Evolutionary conservation across 2,329 filamentous ascomycete genomes (phyloP).

Genomic region (Trichoderma sp.): DNA sequence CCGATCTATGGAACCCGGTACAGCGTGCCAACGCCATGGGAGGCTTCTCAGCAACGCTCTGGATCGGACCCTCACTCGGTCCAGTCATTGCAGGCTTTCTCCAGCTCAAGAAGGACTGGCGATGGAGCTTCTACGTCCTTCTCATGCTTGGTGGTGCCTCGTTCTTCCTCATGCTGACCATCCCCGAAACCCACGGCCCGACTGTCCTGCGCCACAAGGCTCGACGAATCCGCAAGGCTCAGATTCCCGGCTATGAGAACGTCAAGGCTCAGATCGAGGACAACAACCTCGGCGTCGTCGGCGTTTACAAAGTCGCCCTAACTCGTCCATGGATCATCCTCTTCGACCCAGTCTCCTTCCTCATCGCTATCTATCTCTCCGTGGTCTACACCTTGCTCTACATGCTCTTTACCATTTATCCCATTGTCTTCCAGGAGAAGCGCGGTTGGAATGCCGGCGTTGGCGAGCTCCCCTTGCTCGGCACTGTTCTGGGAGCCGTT

Average conservation of each 20-base stretch:
- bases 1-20: constrained; percentile 55
- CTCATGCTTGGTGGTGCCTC: constrained; percentile 47
- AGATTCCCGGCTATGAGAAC: constrained; percentile 54
- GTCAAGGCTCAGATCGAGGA: constrained; percentile 53
- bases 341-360: constrained; percentile 55
- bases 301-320: constrained; percentile 54
- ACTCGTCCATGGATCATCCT: constrained; percentile 57
- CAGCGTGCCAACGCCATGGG: constrained; percentile 58
- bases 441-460: constrained; percentile 57
- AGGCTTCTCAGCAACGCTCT: constrained; percentile 54
- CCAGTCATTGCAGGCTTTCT: constrained; percentile 60
- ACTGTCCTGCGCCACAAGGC: constrained; percentile 57
- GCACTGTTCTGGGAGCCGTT: constrained; percentile 50
- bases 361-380: constrained; percentile 54
- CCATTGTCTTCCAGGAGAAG: constrained; percentile 54
- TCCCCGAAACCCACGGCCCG: constrained; percentile 59
- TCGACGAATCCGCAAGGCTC: constrained; percentile 49
- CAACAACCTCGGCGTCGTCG: constrained; percentile 42
- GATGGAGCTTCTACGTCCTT: constrained; percentile 54
- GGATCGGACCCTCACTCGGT: constrained; percentile 55
- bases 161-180: constrained; percentile 52
- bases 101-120: constrained; percentile 56
- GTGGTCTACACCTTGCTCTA: constrained; percentile 56
- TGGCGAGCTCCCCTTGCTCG: constrained; percentile 53
- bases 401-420: constrained; percentile 62